A percentile compares a stretch with the other conserved stretches of the same genome.
Conservation (phyloP, 176 grass and related monocot genomes). For the Dactylis glomerata region DNA sequence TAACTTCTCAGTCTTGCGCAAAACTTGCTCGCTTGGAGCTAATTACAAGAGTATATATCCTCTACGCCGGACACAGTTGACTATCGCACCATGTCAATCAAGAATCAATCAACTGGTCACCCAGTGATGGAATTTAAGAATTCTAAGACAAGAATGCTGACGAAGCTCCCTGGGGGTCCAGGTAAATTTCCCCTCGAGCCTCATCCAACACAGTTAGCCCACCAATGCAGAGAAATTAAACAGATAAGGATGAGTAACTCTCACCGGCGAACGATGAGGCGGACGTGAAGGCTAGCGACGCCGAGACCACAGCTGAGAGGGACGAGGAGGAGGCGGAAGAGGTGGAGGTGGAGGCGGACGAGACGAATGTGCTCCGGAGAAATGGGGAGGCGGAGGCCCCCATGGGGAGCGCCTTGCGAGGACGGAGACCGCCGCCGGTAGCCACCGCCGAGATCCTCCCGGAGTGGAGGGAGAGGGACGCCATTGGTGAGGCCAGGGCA, state of each 20-base stretch:
- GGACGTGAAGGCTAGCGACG: slow-evolving; percentile 55
- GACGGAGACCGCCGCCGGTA: slow-evolving; percentile 36
- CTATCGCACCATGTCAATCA: not conserved
- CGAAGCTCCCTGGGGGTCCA: too few species aligned
- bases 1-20: not conserved
- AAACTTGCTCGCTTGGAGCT: not conserved
- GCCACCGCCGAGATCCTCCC: slow-evolving; percentile 40
- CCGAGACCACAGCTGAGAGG: slow-evolving; percentile 39
- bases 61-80: not conserved
- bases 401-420: not conserved
- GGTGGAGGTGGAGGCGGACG: slow-evolving; percentile 42
- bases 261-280: slow-evolving; percentile 66
- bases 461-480: slow-evolving; percentile 47
- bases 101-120: not conserved
- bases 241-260: not conserved
- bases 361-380: slow-evolving; percentile 52
- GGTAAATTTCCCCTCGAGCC: not conserved
- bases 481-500: slow-evolving; percentile 41
- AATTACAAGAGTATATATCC: not conserved
- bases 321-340: slow-evolving; percentile 46
- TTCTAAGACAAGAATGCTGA: not conserved
- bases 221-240: not conserved
- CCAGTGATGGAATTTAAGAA: not conserved
- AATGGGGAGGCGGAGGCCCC: slow-evolving; percentile 33
- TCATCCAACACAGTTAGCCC: not conserved